Evolutionary conservation across 1,139 yeast genomes (phyloP).

Genomic region (Saccharomyces hybrid): DNA sequence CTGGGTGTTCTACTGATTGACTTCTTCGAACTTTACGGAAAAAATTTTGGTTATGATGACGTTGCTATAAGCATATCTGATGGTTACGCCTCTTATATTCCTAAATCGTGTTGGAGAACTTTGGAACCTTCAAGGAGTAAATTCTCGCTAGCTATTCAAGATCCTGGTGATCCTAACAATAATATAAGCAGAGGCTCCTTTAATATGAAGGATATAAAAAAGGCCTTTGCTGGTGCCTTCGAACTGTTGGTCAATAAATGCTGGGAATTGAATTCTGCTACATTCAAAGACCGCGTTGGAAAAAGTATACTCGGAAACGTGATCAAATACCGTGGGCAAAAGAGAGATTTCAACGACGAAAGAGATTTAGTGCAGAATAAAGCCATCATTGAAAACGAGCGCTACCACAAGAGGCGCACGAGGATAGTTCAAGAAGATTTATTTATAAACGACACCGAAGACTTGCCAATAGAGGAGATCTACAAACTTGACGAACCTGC

Average conservation of each 20-base stretch:
- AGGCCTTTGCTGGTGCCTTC: conserved; percentile 88
- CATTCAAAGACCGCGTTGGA: conserved; percentile 63
- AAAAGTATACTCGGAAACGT: conserved; percentile 76
- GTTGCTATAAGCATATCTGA: conserved; percentile 58
- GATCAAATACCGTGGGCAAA: conserved; percentile 66
- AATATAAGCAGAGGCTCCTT: conserved; percentile 84
- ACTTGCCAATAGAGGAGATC: neutral
- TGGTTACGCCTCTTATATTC: conserved; percentile 49
- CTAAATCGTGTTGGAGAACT: conserved; percentile 48
- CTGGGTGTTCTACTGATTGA: conserved; percentile 85
- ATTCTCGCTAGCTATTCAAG: conserved; percentile 74
- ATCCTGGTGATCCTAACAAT: conserved; percentile 77
- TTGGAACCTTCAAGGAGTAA: conserved; percentile 47
- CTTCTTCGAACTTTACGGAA: conserved; percentile 92
- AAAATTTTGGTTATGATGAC: conserved; percentile 79
- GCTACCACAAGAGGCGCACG: conserved; percentile 26
- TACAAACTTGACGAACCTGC: conserved; percentile 20
- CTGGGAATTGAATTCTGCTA: conserved; percentile 47
- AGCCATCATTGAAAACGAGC: conserved; percentile 40
- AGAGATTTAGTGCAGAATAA: conserved; percentile 56
- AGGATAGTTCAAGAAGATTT: conserved; percentile 20
- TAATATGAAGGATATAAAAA: conserved; percentile 71
- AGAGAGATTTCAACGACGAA: conserved; percentile 75
- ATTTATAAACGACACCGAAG: conserved; percentile 8
- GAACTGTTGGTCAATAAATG: conserved; percentile 71